Evolutionary conservation across 331 rosid species (phyloP).

Genomic region (Arachis monticola): DNA sequence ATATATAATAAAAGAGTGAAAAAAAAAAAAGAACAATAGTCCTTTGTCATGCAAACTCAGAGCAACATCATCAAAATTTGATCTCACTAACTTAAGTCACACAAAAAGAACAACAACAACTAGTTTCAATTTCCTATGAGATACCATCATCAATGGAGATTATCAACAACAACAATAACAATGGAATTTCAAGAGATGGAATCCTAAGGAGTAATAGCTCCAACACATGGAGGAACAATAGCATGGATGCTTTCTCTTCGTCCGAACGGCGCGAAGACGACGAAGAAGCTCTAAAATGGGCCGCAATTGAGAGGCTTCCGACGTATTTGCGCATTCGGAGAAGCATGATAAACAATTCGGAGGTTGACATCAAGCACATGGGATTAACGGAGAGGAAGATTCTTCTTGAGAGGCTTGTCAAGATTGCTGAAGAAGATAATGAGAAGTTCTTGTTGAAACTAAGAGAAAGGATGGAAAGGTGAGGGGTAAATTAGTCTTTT

Average conservation of each 20-base stretch:
- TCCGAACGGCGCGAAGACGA: constrained; percentile 63
- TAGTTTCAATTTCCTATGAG: neutral
- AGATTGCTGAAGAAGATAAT: constrained; percentile 65
- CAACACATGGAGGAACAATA: constrained; percentile 41
- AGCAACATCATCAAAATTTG: constrained; percentile 6
- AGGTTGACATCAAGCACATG: constrained; percentile 58
- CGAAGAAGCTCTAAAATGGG: constrained; percentile 85
- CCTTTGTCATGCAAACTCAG: neutral
- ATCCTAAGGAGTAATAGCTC: constrained; percentile 24
- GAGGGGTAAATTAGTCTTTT: neutral
- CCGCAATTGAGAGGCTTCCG: constrained; percentile 81
- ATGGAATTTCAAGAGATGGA: constrained; percentile 22
- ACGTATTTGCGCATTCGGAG: constrained; percentile 62
- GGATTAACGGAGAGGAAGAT: constrained; percentile 60
- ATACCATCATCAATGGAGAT: constrained; percentile 34
- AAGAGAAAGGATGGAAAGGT: constrained; percentile 72
- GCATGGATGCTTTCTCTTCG: constrained; percentile 58
- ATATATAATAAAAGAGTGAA: neutral
- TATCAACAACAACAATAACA: constrained; percentile 37
- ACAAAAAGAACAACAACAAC: neutral
- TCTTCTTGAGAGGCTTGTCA: constrained; percentile 67
- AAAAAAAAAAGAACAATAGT: constrained; percentile 1
- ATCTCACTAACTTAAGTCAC: neutral
- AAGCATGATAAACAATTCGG: constrained; percentile 52
- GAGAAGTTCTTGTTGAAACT: constrained; percentile 79